Evolutionary conservation across 2,329 filamentous ascomycete genomes (phyloP).

Genomic region (Cladosporium cucumerinum): DNA sequence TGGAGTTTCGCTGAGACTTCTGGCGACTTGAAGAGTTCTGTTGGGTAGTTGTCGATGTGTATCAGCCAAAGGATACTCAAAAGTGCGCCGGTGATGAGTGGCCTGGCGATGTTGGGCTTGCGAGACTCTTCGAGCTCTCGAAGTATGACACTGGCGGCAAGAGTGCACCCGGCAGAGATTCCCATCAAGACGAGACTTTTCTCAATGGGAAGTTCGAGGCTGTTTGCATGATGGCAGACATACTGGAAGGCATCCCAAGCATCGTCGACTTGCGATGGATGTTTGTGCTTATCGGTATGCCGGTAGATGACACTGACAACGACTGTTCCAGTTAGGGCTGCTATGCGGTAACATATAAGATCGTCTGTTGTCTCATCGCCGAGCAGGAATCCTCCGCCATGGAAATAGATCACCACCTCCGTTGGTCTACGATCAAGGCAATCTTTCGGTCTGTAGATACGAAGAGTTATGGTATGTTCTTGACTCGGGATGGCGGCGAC

Average conservation of each 20-base stretch:
- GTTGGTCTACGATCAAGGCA: not conserved
- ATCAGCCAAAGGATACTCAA: not conserved
- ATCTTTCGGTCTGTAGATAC: not conserved
- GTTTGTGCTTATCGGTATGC: not conserved
- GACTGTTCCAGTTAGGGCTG: not conserved
- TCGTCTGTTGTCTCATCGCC: not conserved
- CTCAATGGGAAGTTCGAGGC: not conserved
- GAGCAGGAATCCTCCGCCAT: not conserved
- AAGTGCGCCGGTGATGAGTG: not conserved
- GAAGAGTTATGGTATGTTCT: not conserved
- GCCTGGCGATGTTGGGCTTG: not conserved
- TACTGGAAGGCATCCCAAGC: not conserved
- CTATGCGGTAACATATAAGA: not conserved
- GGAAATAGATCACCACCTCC: not conserved
- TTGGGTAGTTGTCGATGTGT: not conserved
- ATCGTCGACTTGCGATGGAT: not conserved
- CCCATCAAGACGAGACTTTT: not conserved
- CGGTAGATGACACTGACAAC: not conserved
- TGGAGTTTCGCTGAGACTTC: not conserved
- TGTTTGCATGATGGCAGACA: not conserved
- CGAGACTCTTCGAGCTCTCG: not conserved
- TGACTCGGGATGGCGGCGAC: not conserved
- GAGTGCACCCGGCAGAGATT: not conserved
- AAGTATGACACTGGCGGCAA: not conserved
- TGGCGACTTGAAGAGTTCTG: not conserved